These are phyloP conservation scores for Aspergillus thermomutatus DNA, from an alignment of 2,329 filamentous ascomycete genomes.

Conservation along the genomic window DNA sequence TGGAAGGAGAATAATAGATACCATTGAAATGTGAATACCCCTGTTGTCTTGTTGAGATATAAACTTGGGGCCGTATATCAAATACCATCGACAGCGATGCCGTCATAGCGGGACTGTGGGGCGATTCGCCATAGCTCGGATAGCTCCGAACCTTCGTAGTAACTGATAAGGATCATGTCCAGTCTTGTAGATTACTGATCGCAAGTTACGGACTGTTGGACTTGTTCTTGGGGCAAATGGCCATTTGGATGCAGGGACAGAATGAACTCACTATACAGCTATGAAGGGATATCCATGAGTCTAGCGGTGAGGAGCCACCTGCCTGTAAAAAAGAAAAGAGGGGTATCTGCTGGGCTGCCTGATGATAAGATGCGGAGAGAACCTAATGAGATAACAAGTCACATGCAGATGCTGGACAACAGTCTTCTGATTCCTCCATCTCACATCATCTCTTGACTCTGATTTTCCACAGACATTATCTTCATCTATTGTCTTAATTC, in stretches of 20 bases:
- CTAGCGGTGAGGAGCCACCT: neutral
- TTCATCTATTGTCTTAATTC: neutral
- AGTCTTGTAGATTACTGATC: neutral
- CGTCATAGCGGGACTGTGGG: neutral
- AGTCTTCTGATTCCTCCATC: neutral
- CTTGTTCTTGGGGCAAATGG: neutral
- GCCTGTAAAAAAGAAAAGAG: neutral
- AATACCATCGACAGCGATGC: neutral
- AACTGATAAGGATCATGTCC: neutral
- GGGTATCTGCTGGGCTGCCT: conserved; percentile 9
- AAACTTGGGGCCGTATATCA: too few species aligned
- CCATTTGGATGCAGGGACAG: neutral
- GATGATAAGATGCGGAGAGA: conserved; percentile 30
- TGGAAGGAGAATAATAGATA: conserved; percentile 30
- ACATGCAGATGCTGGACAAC: conserved; percentile 19
- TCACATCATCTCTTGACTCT: neutral
- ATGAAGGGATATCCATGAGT: neutral
- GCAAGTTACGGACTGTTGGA: neutral
- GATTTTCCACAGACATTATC: neutral
- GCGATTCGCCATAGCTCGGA: neutral
- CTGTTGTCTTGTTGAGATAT: neutral
- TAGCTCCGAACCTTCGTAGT: neutral
- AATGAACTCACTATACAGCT: neutral
- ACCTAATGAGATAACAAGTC: conserved; percentile 15
- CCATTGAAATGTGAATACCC: conserved; percentile 14